phyloP scores from a whole-genome alignment of 225 moss, liverwort and hornwort species.

The Marchantia polymorpha region DNA sequence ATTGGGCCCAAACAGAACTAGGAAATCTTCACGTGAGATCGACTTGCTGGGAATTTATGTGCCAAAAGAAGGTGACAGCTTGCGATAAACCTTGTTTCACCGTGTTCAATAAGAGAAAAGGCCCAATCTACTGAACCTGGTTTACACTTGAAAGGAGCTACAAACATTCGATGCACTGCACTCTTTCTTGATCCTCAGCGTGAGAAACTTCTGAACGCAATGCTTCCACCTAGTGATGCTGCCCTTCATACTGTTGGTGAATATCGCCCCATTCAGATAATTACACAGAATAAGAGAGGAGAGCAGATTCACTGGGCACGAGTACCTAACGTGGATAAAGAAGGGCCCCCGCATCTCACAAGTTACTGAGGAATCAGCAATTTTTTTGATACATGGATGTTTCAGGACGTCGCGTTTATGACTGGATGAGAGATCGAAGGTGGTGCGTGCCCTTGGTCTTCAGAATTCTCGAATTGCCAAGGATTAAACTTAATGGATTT shows the following conservation, averaged over 20 bases:
- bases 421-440: conserved; percentile 1
- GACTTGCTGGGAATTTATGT: background rate
- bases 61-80: background rate
- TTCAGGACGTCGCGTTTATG: conserved; percentile 19
- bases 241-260: conserved; percentile 17
- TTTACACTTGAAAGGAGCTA: background rate
- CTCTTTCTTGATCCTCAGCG: background rate
- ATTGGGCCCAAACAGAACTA: no score
- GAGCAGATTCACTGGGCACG: conserved; percentile 7
- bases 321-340: conserved; percentile 22
- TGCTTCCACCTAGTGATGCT: conserved; percentile 13
- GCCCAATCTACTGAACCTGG: conserved; percentile 1
- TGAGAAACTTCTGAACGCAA: background rate
- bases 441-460: conserved; percentile 31
- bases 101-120: background rate
- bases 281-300: conserved; percentile 35
- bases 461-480: conserved; percentile 73
- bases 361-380: conserved; percentile 18
- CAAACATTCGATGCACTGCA: background rate
- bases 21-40: background rate
- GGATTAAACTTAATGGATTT: conserved; percentile 61
- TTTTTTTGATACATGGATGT: conserved; percentile 9
- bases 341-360: conserved; percentile 12
- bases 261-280: conserved; percentile 26
- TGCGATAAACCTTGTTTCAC: background rate